Conservation (phyloP, 2,329 filamentous ascomycete species). For the Colletotrichum orchidophilum region DNA sequence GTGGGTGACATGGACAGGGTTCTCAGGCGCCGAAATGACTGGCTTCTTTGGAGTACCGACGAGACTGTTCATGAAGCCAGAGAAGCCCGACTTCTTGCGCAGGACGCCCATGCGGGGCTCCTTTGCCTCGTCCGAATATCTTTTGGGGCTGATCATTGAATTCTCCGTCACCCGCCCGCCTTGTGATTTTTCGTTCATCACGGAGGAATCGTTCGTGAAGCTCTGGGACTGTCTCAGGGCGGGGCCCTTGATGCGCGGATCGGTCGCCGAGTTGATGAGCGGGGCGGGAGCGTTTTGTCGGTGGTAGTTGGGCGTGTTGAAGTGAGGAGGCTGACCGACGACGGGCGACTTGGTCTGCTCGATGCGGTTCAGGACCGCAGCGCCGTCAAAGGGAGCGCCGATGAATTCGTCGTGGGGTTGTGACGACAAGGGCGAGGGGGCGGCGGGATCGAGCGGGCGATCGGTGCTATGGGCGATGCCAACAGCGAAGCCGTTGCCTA, state of each 20-base stretch:
- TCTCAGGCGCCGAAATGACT: slow-evolving; percentile 96
- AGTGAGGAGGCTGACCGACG: slow-evolving; percentile 34
- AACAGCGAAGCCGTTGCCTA: slow-evolving; percentile 36
- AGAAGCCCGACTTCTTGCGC: slow-evolving; percentile 89
- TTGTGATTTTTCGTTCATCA: slow-evolving; percentile 57
- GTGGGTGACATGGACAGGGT: slow-evolving; percentile 97
- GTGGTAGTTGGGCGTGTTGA: slow-evolving; percentile 39
- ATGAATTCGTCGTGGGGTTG: slow-evolving; percentile 65
- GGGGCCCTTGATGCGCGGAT: slow-evolving; percentile 63
- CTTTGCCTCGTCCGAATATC: slow-evolving; percentile 81
- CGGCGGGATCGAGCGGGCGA: slow-evolving; percentile 45
- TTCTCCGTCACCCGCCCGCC: slow-evolving; percentile 48
- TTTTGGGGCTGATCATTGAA: slow-evolving; percentile 67
- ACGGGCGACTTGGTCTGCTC: slow-evolving; percentile 59
- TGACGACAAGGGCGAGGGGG: slow-evolving; percentile 46
- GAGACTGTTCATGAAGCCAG: slow-evolving; percentile 84
- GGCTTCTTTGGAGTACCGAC: slow-evolving; percentile 89
- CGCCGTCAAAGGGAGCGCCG: slow-evolving; percentile 73
- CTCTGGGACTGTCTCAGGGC: slow-evolving; percentile 72
- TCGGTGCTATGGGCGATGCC: slow-evolving; percentile 35
- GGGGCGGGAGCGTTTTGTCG: slow-evolving; percentile 43
- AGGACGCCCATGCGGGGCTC: slow-evolving; percentile 69
- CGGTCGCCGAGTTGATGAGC: slow-evolving; percentile 61
- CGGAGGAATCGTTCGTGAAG: slow-evolving; percentile 64
- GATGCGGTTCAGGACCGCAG: slow-evolving; percentile 68